phyloP scores from a whole-genome alignment of 2,329 filamentous ascomycete genomes.

The Hawksworthiomyces lignivorus region DNA sequence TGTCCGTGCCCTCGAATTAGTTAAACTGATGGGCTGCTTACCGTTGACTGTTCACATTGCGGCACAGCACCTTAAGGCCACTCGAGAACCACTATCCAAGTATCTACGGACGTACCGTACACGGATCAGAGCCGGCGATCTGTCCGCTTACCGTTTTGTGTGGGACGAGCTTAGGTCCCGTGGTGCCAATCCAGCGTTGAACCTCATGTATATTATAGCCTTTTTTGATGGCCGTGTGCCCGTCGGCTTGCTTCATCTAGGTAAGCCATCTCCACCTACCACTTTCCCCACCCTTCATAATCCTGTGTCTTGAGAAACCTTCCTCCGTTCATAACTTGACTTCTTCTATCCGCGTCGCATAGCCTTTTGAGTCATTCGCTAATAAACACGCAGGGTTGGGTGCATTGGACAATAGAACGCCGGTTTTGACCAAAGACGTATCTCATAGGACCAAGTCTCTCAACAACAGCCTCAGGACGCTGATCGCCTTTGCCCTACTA shows the following conservation, averaged over 20 bases:
- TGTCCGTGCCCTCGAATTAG: conserved; percentile 51
- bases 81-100: conserved; percentile 51
- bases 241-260: conserved; percentile 56
- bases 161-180: conserved; percentile 40
- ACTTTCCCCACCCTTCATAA: too few relatives aligned
- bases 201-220: conserved; percentile 55
- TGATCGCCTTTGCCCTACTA: conserved; percentile 45
- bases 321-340: not conserved
- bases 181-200: conserved; percentile 47
- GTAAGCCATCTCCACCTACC: conserved; percentile 26
- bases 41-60: conserved; percentile 63
- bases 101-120: conserved; percentile 52
- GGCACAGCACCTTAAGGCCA: conserved; percentile 53
- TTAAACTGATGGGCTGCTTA: conserved; percentile 55
- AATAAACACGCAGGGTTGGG: conserved; percentile 29
- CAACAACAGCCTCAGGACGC: conserved; percentile 40
- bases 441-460: conserved; percentile 28
- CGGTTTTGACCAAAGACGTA: conserved; percentile 35
- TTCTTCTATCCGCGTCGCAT: too few relatives aligned
- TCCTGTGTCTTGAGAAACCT: too few relatives aligned
- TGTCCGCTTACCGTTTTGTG: conserved; percentile 41
- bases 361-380: too few relatives aligned
- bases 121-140: conserved; percentile 44
- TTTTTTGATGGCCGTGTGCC: conserved; percentile 60
- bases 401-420: conserved; percentile 37